Conservation (phyloP, 2,329 filamentous ascomycete species). For the Ophiostoma ulmi region DNA sequence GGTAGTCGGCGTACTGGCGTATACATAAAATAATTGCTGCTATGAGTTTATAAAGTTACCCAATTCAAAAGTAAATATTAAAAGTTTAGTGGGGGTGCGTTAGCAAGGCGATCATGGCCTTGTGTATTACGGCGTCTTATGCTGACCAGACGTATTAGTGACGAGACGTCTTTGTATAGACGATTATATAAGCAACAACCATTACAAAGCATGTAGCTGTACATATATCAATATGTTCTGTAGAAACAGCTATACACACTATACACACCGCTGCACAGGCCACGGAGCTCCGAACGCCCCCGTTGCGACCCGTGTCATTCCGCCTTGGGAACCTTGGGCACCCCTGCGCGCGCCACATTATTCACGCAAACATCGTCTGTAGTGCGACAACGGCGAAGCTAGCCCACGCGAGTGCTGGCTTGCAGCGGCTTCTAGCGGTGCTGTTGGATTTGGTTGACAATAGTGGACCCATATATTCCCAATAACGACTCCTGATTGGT, state of each 20-base stretch:
- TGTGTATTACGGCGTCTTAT: not conserved
- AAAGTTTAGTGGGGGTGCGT: not conserved
- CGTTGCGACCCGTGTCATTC: slow-evolving; percentile 17
- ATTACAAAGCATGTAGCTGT: not conserved
- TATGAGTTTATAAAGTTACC: slow-evolving; percentile 1
- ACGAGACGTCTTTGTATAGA: not conserved
- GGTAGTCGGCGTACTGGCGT: slow-evolving; percentile 18
- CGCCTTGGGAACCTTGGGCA: slow-evolving; percentile 5
- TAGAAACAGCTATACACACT: too few relatives aligned
- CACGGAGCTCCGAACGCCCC: slow-evolving; percentile 21
- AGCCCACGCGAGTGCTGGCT: slow-evolving; percentile 13
- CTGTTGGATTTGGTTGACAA: not conserved
- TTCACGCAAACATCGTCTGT: slow-evolving; percentile 19
- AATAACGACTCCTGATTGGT: not conserved
- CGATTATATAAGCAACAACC: not conserved
- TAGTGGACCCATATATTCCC: not conserved
- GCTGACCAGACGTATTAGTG: too few relatives aligned
- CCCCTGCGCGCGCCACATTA: slow-evolving; percentile 15
- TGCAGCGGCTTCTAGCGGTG: slow-evolving; percentile 15
- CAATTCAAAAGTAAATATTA: not conserved
- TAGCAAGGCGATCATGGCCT: not conserved
- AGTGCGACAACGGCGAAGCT: slow-evolving; percentile 23
- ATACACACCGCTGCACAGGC: not conserved
- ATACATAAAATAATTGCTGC: slow-evolving; percentile 10
- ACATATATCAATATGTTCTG: not conserved